Percentiles rank a stretch among this genome's conserved stretches.
These are phyloP conservation scores for Ophiostoma sp. DNA, from an alignment of 2,329 filamentous ascomycete species.

Conservation along the genomic window DNA sequence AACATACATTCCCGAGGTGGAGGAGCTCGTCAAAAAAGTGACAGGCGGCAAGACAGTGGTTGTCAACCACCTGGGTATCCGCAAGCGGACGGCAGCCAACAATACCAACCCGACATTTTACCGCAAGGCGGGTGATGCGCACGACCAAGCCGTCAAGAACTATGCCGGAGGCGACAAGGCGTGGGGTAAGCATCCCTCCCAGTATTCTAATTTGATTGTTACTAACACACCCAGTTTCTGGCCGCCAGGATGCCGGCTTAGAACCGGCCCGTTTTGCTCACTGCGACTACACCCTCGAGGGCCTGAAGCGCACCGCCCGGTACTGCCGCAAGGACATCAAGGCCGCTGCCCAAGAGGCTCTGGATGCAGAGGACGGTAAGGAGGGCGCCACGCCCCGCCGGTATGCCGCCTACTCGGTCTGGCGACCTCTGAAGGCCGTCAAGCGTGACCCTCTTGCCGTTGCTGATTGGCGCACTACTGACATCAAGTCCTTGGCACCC, in stretches of 20 bases:
- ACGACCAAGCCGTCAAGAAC: conserved; percentile 19
- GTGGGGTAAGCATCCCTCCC: not conserved
- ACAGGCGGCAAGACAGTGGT: conserved; percentile 15
- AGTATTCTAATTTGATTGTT: not conserved
- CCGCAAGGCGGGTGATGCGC: conserved; percentile 20
- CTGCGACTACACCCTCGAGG: conserved; percentile 17
- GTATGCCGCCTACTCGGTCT: conserved; percentile 15
- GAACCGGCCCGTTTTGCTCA: conserved; percentile 19
- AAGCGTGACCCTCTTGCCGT: conserved; percentile 13
- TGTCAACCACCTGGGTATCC: conserved; percentile 22
- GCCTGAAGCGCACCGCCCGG: conserved; percentile 3
- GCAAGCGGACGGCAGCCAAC: conserved; percentile 18
- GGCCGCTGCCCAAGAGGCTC: conserved; percentile 1
- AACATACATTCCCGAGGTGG: conserved; percentile 13
- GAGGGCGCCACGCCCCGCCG: not conserved
- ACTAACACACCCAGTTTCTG: not conserved
- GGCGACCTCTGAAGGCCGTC: conserved; percentile 16
- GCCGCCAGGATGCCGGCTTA: conserved; percentile 14
- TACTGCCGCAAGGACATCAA: conserved; percentile 21
- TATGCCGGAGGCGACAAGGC: conserved; percentile 14
- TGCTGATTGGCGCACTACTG: conserved; percentile 16
- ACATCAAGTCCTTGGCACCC: not conserved
- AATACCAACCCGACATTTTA: conserved; percentile 18
- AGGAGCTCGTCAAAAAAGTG: conserved; percentile 3
- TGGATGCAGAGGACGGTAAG: conserved; percentile 13